These are phyloP conservation scores for Saccharomyces pastorianus DNA, from an alignment of 1,139 yeast species.

Conservation along the genomic window DNA sequence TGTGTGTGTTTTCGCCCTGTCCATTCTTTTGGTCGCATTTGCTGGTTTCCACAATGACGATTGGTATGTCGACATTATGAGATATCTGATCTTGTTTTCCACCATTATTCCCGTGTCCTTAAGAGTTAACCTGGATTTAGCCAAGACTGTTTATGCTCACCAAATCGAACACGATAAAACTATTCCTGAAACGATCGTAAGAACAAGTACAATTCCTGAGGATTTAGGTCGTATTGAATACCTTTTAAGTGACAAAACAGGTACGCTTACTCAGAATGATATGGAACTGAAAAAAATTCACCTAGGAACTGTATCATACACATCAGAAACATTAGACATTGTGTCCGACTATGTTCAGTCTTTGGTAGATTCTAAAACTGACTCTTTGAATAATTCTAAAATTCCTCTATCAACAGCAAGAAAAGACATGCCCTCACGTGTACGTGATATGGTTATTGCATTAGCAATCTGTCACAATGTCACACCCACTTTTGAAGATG, in stretches of 20 bases:
- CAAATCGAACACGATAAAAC: constrained; percentile 83
- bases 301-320: constrained; percentile 84
- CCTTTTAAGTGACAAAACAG: constrained; percentile 87
- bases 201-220: constrained; percentile 97
- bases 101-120: constrained; percentile 94
- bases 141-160: constrained; percentile 90
- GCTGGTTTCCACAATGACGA: constrained; percentile 60
- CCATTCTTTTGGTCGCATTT: constrained; percentile 67
- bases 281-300: constrained; percentile 94
- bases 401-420: constrained; percentile 38
- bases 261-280: constrained; percentile 94
- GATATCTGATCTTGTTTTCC: constrained; percentile 84
- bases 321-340: constrained; percentile 86
- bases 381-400: constrained; percentile 16
- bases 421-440: constrained; percentile 64
- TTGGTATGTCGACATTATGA: constrained; percentile 87
- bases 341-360: constrained; percentile 59
- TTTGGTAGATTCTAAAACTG: constrained; percentile 10
- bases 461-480: constrained; percentile 93
- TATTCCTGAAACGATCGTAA: constrained; percentile 81
- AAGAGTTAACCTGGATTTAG: constrained; percentile 89
- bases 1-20: constrained; percentile 70
- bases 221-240: constrained; percentile 95
- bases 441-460: constrained; percentile 71
- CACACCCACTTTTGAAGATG: constrained; percentile 73